Conservation (phyloP, 306 rosid genomes). For the Comarum palustre region DNA sequence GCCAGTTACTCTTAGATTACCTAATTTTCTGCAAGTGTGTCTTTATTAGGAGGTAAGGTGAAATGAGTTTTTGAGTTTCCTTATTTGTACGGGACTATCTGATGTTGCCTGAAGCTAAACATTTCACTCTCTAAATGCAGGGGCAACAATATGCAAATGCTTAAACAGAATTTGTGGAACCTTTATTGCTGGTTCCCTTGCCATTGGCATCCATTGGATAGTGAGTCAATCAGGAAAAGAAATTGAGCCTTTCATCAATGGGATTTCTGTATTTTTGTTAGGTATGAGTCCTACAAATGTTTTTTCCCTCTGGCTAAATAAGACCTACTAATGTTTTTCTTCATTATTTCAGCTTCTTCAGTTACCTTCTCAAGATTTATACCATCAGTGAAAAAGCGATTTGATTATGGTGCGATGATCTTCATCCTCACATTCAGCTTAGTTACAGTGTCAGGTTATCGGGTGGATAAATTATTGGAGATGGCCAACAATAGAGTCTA, state of each 20-base stretch:
- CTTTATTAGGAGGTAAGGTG: not conserved
- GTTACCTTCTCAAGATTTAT: conserved; percentile 84
- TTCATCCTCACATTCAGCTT: conserved; percentile 87
- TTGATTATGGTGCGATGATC: conserved; percentile 74
- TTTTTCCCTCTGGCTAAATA: no score
- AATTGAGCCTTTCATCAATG: conserved; percentile 55
- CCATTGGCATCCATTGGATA: conserved; percentile 67
- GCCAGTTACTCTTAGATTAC: not conserved
- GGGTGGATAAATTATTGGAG: conserved; percentile 43
- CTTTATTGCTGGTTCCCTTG: conserved; percentile 62
- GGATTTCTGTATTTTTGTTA: conserved; percentile 59
- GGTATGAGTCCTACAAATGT: conserved; percentile 38
- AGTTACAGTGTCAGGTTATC: conserved; percentile 63
- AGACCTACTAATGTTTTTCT: not conserved
- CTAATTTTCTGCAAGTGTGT: not conserved
- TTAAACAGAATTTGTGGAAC: conserved; percentile 74
- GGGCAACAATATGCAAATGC: conserved; percentile 63
- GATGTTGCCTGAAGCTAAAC: not conserved
- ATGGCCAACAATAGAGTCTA: conserved; percentile 53
- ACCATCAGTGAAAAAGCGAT: conserved; percentile 66
- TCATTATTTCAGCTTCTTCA: conserved; percentile 55
- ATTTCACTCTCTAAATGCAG: conserved; percentile 38
- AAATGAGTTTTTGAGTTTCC: not conserved
- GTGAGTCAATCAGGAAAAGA: conserved; percentile 57
- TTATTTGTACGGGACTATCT: not conserved